phyloP scores from a whole-genome alignment of 176 grass and related monocot genomes.

The Phragmites australis region DNA sequence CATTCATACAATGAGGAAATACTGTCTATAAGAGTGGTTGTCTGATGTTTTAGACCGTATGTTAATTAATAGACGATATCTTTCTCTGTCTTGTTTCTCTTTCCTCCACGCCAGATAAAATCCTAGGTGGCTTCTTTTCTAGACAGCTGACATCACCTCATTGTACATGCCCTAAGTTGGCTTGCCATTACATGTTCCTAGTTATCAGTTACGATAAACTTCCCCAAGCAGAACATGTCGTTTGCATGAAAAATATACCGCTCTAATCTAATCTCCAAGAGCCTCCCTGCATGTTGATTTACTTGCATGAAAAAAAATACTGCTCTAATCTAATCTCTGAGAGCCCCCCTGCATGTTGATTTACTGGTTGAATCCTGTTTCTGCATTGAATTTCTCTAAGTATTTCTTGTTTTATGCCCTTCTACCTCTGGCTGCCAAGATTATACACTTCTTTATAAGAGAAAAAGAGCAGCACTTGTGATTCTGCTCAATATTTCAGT shows the following conservation, averaged over 20 bases:
- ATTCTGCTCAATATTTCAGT: background rate
- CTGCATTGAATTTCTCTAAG: background rate
- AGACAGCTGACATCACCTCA: no score
- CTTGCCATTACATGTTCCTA: constrained; percentile 2
- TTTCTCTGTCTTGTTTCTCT: no score
- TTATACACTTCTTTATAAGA: background rate
- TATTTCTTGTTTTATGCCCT: background rate
- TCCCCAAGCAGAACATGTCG: background rate
- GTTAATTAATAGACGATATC: no score
- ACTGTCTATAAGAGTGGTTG: no score
- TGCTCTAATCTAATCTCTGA: no score
- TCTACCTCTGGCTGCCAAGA: background rate
- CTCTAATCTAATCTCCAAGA: background rate
- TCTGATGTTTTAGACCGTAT: no score
- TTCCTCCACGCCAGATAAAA: no score
- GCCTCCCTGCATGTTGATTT: background rate
- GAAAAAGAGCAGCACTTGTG: background rate
- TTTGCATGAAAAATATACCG: background rate
- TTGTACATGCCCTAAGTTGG: constrained; percentile 12
- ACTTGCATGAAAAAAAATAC: background rate
- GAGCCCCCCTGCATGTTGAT: background rate
- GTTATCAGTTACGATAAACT: constrained; percentile 10
- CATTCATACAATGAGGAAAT: no score
- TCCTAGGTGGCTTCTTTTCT: no score
- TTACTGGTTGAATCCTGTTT: background rate